Percentiles rank a stretch among this genome's conserved stretches.
Evolutionary conservation across 768 basidiomycete genomes (phyloP).

Genomic region (Russula lepida): DNA sequence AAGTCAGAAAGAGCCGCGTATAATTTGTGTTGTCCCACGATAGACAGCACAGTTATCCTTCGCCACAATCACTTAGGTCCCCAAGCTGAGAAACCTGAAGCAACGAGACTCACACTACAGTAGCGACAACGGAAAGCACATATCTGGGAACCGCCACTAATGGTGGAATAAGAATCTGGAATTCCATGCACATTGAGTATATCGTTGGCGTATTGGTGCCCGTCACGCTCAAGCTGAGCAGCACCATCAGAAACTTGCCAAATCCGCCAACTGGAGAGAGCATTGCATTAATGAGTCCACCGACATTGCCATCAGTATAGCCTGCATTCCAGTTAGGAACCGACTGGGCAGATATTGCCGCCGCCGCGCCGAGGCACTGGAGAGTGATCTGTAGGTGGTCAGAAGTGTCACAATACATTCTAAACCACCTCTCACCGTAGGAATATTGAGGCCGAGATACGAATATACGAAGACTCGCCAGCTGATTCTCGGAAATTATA

Average conservation of each 20-base stretch:
- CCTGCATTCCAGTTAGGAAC: conserved; percentile 50
- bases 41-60: conserved; percentile 57
- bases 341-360: conserved; percentile 45
- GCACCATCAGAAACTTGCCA: conserved; percentile 61
- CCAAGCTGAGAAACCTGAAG: neutral
- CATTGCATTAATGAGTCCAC: conserved; percentile 55
- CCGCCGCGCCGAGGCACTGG: conserved; percentile 60
- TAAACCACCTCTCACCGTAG: conserved; percentile 39
- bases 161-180: conserved; percentile 60
- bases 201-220: conserved; percentile 77
- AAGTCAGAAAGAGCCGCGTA: conserved; percentile 56
- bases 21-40: conserved; percentile 59
- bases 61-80: neutral
- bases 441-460: conserved; percentile 54
- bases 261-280: conserved; percentile 54
- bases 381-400: conserved; percentile 28
- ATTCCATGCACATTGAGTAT: conserved; percentile 69
- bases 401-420: conserved; percentile 12
- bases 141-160: conserved; percentile 57
- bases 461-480: conserved; percentile 55
- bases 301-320: conserved; percentile 47
- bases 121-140: conserved; percentile 57
- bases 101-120: conserved; percentile 46
- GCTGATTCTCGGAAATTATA: conserved; percentile 26
- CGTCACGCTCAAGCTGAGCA: conserved; percentile 68